Evolutionary conservation across 1,284 basidiomycete genomes (phyloP).

Genomic region (Vanrija pseudolonga): DNA sequence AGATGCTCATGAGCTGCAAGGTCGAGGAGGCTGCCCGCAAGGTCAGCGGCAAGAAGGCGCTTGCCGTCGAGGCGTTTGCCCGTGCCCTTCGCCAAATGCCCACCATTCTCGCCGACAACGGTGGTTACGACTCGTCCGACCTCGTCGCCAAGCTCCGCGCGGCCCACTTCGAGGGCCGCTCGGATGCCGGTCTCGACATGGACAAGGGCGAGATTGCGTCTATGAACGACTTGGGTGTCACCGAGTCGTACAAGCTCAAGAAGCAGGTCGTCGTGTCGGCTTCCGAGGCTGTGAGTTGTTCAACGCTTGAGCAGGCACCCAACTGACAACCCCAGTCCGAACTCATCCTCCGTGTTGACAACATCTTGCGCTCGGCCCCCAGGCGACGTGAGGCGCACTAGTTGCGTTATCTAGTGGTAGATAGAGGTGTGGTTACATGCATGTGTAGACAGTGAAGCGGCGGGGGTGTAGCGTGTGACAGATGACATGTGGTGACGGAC

Average conservation of each 20-base stretch:
- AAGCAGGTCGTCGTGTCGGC: conserved; percentile 90
- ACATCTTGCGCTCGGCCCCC: conserved; percentile 58
- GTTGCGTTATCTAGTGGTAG: conserved; percentile 9
- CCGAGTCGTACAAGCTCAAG: conserved; percentile 97
- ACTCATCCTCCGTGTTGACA: conserved; percentile 47
- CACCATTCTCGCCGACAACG: conserved; percentile 95
- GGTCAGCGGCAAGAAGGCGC: conserved; percentile 90
- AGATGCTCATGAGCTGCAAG: conserved; percentile 95
- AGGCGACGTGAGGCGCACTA: conserved; percentile 55
- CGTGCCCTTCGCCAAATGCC: conserved; percentile 83
- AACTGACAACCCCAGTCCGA: not conserved
- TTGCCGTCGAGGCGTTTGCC: conserved; percentile 89
- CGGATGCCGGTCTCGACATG: conserved; percentile 92
- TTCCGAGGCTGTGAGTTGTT: conserved; percentile 92
- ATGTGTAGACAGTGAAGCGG: not conserved
- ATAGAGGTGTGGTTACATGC: conserved; percentile 1
- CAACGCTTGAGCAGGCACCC: conserved; percentile 74
- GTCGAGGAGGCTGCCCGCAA: conserved; percentile 84
- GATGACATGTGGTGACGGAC: not conserved
- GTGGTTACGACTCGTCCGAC: conserved; percentile 95
- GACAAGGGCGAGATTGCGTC: conserved; percentile 76
- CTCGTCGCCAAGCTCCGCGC: conserved; percentile 85
- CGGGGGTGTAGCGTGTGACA: not conserved
- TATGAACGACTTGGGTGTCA: conserved; percentile 83
- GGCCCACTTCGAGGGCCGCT: conserved; percentile 85